These are phyloP conservation scores for Chlamydomonas sphaeroides DNA, from an alignment of 139 green algal species.

Conservation along the genomic window DNA sequence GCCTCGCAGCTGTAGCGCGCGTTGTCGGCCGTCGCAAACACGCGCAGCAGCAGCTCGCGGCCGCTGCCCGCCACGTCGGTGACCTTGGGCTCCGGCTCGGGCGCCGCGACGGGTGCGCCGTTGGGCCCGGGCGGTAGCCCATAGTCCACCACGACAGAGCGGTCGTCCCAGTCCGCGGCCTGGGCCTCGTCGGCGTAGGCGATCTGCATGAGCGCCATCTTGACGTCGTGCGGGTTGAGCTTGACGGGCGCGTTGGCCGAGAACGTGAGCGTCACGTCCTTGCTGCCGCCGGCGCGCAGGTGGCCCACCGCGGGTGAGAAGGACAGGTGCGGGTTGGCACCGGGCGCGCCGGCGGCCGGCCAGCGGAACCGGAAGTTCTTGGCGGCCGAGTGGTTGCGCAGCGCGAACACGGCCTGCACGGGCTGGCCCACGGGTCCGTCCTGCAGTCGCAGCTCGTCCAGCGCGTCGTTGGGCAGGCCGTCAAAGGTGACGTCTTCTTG, in stretches of 20 bases:
- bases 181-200: constrained; percentile 13
- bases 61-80: constrained; percentile 53
- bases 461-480: constrained; percentile 60
- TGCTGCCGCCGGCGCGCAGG: constrained; percentile 66
- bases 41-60: constrained; percentile 59
- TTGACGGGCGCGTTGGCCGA: constrained; percentile 48
- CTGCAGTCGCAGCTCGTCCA: constrained; percentile 71
- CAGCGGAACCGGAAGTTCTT: constrained; percentile 61
- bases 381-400: constrained; percentile 53
- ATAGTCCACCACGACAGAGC: constrained; percentile 44
- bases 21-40: constrained; percentile 68
- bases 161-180: constrained; percentile 69
- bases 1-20: constrained; percentile 62
- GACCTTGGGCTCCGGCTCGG: constrained; percentile 51
- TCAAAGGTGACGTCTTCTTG: constrained; percentile 78
- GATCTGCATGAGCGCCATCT: constrained; percentile 28
- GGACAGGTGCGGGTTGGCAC: constrained; percentile 52
- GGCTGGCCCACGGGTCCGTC: constrained; percentile 61
- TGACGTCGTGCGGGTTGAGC: constrained; percentile 56
- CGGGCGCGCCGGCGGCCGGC: constrained; percentile 40
- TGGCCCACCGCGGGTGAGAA: constrained; percentile 73
- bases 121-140: constrained; percentile 12
- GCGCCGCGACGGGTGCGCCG: constrained; percentile 28
- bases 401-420: constrained; percentile 38
- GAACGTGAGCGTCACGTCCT: constrained; percentile 74